Evolutionary conservation across 1,284 basidiomycete genomes (phyloP), one percentile per base, ranked within the genome.

Genomic region (Tilletia setariae): DNA sequence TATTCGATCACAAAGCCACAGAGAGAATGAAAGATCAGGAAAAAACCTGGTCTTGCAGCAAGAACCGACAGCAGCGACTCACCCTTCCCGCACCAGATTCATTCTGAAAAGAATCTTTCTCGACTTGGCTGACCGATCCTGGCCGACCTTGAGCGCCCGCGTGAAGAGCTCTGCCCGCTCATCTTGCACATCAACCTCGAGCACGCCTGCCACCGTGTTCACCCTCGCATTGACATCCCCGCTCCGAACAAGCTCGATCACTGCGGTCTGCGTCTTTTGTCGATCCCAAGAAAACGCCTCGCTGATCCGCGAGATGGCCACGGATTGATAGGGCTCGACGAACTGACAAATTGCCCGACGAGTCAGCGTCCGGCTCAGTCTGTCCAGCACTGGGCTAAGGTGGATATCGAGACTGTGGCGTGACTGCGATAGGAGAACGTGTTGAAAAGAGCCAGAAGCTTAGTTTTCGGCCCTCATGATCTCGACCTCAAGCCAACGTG

Each of bases 261-360:
- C 86, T 21, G 84, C 82, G 6, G 91, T 89, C 53, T 93, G 88
- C 71, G 90, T 87, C 56, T 85, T 84, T 79, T 91, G 89, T 19
- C 90, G 87, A 69, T 86, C 85, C 88, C 91, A 91, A 6, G 93
- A 93, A 76, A 95, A 94, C 2, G 91, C 91, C 1, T 83, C 83
- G 47, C 89, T 88, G 90, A 94, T 91, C 40, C 90, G 86, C 49
- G 89, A 87, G 28, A 95, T 87, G 72, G 87, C 87, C 79, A 94
- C 91, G 19, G 90, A 87, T 51, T 89, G 84, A 80, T 93, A 94
- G 0, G 93, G 92, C 72, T 89, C 87, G 85, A 94, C 91, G 83
- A 93, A 94, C 30, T 79, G 75, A 35, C 71, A 68, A 1, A 82
- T 64, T 1, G 76, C 72, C 67, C 88, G 89, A 71, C 89, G 87